Evolutionary conservation across 202 grass and related monocot species (phyloP).

Genomic region (Carex sylvatica): DNA sequence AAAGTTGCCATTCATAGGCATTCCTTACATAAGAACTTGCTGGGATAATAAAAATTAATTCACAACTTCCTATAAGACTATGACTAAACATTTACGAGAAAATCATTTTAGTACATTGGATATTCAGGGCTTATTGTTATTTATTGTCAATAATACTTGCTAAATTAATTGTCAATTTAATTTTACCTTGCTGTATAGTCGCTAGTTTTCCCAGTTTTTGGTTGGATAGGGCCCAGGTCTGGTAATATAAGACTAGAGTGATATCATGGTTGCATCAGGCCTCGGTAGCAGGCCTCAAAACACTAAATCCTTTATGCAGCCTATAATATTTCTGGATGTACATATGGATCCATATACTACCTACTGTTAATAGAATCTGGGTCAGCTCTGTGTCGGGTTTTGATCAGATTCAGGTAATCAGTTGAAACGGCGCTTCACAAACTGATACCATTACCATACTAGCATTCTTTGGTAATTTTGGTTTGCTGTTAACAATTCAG

Average conservation of each 20-base stretch:
- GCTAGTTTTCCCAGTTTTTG: not conserved
- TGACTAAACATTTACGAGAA: not conserved
- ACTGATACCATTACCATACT: not conserved
- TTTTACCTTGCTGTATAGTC: not conserved
- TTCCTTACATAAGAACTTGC: not conserved
- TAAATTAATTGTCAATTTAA: not conserved
- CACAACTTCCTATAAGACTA: not conserved
- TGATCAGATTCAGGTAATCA: constrained; percentile 10
- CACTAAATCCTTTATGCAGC: not conserved
- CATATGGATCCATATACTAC: not conserved
- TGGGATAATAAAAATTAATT: not conserved
- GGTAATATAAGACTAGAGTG: not conserved
- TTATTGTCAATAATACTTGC: not conserved
- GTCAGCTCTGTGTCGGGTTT: not conserved
- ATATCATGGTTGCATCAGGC: not conserved
- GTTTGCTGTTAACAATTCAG: not conserved
- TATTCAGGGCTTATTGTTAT: not conserved
- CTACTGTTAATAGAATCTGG: not conserved
- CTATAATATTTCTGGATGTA: not conserved
- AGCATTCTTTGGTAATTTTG: not conserved
- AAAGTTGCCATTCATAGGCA: not conserved
- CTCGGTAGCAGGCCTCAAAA: not conserved
- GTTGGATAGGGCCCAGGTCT: not conserved
- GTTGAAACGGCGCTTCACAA: not conserved
- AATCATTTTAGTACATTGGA: constrained; percentile 1